Evolutionary conservation across 1,139 yeast genomes (phyloP).

Genomic region (Yamadazyma trypodendri): DNA sequence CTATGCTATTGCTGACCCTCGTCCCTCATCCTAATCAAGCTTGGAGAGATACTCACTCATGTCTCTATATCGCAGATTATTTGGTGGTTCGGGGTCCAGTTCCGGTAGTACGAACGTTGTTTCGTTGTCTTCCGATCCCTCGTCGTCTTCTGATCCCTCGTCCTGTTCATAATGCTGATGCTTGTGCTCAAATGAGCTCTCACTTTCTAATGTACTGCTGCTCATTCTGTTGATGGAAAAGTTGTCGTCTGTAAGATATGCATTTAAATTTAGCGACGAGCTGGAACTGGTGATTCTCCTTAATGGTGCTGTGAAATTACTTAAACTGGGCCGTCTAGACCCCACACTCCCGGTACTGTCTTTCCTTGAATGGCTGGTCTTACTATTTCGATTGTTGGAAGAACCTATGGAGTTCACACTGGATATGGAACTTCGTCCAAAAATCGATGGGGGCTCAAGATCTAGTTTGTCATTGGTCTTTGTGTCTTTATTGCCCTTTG

Average conservation of each 20-base stretch:
- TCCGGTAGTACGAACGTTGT: conserved; percentile 17
- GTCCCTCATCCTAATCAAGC: no score
- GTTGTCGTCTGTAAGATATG: conserved; percentile 38
- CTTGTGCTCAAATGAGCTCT: background rate
- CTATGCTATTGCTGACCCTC: no score
- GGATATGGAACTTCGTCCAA: conserved; percentile 12
- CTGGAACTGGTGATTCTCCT: conserved; percentile 41
- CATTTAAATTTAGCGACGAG: conserved; percentile 44
- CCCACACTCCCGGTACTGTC: conserved; percentile 8
- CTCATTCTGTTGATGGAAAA: conserved; percentile 15
- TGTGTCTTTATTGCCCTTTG: conserved; percentile 16
- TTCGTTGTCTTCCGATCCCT: no score
- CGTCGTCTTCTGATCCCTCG: no score
- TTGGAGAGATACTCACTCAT: conserved; percentile 31
- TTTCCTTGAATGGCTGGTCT: conserved; percentile 7
- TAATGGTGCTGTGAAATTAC: conserved; percentile 24
- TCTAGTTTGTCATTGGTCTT: conserved; percentile 16
- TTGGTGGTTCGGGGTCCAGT: background rate
- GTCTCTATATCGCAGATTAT: conserved; percentile 9
- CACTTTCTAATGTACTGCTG: background rate
- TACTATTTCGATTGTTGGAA: no score
- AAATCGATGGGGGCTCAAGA: conserved; percentile 41
- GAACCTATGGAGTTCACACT: background rate
- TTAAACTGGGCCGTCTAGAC: conserved; percentile 2
- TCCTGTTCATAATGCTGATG: conserved; percentile 8